A percentile compares a stretch with the other conserved stretches of the same genome.
Evolutionary conservation across 2,329 filamentous ascomycete species (phyloP).

Genomic region (Pyricularia grisea): DNA sequence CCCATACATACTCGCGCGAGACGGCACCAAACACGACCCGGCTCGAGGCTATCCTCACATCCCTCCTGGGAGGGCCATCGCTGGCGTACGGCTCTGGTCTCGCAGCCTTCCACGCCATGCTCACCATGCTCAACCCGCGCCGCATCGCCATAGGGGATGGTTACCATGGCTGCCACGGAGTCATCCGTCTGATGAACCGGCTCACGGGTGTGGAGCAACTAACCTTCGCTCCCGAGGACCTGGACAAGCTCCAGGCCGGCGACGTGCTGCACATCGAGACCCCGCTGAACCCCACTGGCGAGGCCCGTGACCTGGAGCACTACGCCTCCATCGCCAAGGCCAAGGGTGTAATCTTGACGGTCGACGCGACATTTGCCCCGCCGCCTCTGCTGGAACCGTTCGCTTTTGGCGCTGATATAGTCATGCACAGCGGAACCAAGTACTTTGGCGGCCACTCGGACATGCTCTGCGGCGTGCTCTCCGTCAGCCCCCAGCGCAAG

Average conservation of each 20-base stretch:
- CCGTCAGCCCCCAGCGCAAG: slow-evolving; percentile 41
- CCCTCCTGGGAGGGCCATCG: slow-evolving; percentile 58
- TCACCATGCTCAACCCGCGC: slow-evolving; percentile 76
- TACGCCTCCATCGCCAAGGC: slow-evolving; percentile 66
- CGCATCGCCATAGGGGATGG: slow-evolving; percentile 73
- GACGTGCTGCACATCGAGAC: slow-evolving; percentile 91
- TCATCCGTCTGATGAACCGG: slow-evolving; percentile 63
- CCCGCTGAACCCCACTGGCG: slow-evolving; percentile 83
- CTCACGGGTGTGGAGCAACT: slow-evolving; percentile 68
- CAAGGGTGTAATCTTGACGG: slow-evolving; percentile 65
- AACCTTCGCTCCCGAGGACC: slow-evolving; percentile 43
- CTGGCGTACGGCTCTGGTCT: slow-evolving; percentile 80
- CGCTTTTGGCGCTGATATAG: slow-evolving; percentile 66
- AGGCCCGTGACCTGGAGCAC: slow-evolving; percentile 60
- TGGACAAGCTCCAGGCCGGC: slow-evolving; percentile 59
- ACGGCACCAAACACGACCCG: slow-evolving; percentile 73
- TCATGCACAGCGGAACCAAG: slow-evolving; percentile 93
- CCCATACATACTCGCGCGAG: slow-evolving; percentile 77
- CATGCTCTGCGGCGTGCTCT: slow-evolving; percentile 78
- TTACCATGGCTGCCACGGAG: slow-evolving; percentile 91
- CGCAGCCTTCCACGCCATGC: slow-evolving; percentile 76
- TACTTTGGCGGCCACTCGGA: slow-evolving; percentile 95
- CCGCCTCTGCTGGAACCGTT: slow-evolving; percentile 87
- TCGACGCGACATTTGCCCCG: slow-evolving; percentile 89
- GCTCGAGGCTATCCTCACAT: slow-evolving; percentile 72